These are phyloP conservation scores for Nothophytophthora sp. DNA, from an alignment of 352 stramenopile species.

Conservation along the genomic window DNA sequence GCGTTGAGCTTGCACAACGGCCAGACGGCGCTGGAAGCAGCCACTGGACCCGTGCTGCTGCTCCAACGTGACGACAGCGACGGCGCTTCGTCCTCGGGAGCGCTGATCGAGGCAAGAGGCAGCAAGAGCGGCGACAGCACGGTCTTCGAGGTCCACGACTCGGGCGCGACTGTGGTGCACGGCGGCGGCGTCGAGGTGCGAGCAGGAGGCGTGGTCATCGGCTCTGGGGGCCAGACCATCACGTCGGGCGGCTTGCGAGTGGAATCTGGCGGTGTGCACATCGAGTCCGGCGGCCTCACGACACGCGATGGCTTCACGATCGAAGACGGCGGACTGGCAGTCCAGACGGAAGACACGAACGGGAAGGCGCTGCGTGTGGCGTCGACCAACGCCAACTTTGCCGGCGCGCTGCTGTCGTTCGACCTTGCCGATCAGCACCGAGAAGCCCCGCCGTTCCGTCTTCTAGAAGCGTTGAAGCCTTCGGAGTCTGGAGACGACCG, in stretches of 20 bases:
- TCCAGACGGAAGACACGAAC: conserved; percentile 49
- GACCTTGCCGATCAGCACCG: conserved; percentile 30
- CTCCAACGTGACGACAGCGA: conserved; percentile 21
- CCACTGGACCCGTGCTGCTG: conserved; percentile 20
- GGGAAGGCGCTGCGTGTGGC: conserved; percentile 40
- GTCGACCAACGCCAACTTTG: conserved; percentile 53
- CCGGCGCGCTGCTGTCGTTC: conserved; percentile 51
- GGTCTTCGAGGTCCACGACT: conserved; percentile 60
- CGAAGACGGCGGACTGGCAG: conserved; percentile 54
- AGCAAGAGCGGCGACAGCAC: conserved; percentile 22
- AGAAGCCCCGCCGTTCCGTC: conserved; percentile 33
- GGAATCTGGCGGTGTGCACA: conserved; percentile 51
- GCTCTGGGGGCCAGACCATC: conserved; percentile 61
- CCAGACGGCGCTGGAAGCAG: conserved; percentile 25
- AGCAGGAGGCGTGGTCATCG: conserved; percentile 53
- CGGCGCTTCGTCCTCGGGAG: conserved; percentile 14
- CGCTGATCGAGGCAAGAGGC: conserved; percentile 31
- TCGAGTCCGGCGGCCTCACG: conserved; percentile 53
- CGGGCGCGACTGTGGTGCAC: conserved; percentile 54
- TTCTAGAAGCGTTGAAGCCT: conserved; percentile 44
- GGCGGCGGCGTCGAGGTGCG: conserved; percentile 50
- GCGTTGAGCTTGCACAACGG: conserved; percentile 44
- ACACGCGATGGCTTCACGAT: conserved; percentile 61
- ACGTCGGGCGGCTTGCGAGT: conserved; percentile 56
- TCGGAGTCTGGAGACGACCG: not conserved